These are phyloP conservation scores for Vitis hybrid DNA, from an alignment of 177 flowering plant genomes.

Conservation along the genomic window DNA sequence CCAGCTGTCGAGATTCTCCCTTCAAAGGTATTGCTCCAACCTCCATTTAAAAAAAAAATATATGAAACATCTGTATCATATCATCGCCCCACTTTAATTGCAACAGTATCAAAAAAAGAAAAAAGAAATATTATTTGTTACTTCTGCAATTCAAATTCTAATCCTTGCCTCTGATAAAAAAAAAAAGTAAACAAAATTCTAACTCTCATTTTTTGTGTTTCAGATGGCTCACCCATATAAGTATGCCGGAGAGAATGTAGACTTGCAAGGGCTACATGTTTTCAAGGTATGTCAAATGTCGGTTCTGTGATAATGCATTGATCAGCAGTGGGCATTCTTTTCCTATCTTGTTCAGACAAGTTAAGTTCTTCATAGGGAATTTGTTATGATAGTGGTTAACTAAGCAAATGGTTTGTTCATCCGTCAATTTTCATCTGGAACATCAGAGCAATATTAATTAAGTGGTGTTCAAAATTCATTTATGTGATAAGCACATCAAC, in stretches of 20 bases:
- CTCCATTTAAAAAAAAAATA: background rate
- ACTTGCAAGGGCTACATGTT: slow-evolving; percentile 60
- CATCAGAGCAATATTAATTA: no score
- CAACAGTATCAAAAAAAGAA: no score
- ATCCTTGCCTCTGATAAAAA: no score
- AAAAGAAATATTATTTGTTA: background rate
- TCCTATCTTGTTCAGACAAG: no score
- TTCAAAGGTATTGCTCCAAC: slow-evolving; percentile 56
- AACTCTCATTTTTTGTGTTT: slow-evolving; percentile 1
- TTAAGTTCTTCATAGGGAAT: no score
- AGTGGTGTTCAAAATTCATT: no score
- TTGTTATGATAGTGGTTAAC: background rate
- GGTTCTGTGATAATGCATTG: background rate
- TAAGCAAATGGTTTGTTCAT: background rate
- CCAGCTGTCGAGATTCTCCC: slow-evolving; percentile 95
- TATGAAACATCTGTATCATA: background rate
- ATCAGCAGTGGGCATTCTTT: background rate
- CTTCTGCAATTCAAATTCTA: background rate
- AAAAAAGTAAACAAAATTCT: background rate
- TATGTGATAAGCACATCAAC: no score
- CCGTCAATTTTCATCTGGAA: background rate
- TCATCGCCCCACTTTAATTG: background rate
- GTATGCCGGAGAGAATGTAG: slow-evolving; percentile 76
- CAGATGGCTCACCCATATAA: slow-evolving; percentile 70
- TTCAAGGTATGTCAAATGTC: slow-evolving; percentile 60